Evolutionary conservation across 2,329 filamentous ascomycete genomes (phyloP).

Genomic region (Penicillium sp.): DNA sequence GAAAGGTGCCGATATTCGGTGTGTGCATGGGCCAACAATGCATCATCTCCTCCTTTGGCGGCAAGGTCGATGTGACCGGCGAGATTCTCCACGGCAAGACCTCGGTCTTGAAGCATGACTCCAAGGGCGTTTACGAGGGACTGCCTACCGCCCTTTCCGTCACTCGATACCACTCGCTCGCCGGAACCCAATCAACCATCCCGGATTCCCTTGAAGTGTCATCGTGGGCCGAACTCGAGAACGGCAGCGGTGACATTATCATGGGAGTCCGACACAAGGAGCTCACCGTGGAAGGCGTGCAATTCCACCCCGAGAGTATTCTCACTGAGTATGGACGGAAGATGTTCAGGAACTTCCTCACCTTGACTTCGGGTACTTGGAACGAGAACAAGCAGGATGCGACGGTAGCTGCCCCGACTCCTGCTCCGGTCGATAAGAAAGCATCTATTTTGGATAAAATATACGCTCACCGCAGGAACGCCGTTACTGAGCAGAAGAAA

Average conservation of each 20-base stretch:
- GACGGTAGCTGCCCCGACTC: constrained; percentile 17
- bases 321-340: constrained; percentile 80
- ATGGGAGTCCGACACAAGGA: constrained; percentile 96
- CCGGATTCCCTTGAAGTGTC: constrained; percentile 84
- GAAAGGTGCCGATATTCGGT: constrained; percentile 93
- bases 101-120: constrained; percentile 82
- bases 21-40: constrained; percentile 99
- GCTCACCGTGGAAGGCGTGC: constrained; percentile 87
- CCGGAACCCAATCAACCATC: constrained; percentile 83
- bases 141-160: constrained; percentile 78
- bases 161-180: constrained; percentile 93
- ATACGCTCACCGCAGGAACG: constrained; percentile 73
- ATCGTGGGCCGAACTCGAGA: constrained; percentile 75
- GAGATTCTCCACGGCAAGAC: constrained; percentile 98
- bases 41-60: constrained; percentile 91
- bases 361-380: constrained; percentile 89
- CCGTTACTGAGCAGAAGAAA: constrained; percentile 76
- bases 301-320: constrained; percentile 98
- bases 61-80: constrained; percentile 84
- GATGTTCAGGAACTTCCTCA: constrained; percentile 92
- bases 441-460: constrained; percentile 88
- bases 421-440: constrained; percentile 55
- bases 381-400: constrained; percentile 62
- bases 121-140: constrained; percentile 85
- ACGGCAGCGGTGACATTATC: constrained; percentile 77